Evolutionary conservation across 257 asterid genomes (phyloP).

Genomic region (Plectranthus barbatus): DNA sequence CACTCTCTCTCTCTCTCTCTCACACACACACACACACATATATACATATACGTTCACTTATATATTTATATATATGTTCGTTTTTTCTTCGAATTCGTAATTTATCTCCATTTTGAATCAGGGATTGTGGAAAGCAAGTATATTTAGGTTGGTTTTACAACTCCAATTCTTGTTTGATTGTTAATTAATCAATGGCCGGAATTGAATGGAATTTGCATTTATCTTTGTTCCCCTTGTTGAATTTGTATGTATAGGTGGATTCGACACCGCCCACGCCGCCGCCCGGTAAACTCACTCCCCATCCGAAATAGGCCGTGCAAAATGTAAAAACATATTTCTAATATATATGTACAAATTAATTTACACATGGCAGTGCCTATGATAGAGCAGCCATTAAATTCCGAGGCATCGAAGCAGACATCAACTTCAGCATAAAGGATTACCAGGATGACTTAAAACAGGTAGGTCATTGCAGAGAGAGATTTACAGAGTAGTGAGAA

Average conservation of each 20-base stretch:
- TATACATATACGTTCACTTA: no score
- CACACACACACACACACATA: not conserved
- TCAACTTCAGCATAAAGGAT: not conserved
- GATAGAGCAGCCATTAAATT: not conserved
- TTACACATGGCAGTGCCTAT: not conserved
- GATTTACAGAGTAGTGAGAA: not conserved
- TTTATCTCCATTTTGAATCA: conserved; percentile 18
- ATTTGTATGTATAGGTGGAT: not conserved
- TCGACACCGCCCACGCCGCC: not conserved
- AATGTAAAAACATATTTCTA: not conserved
- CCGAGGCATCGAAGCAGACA: not conserved
- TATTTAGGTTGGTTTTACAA: conserved; percentile 58
- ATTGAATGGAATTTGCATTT: not conserved
- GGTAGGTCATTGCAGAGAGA: conserved; percentile 9
- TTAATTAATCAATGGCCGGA: not conserved
- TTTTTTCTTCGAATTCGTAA: no score
- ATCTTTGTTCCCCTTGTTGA: not conserved
- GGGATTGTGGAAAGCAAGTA: conserved; percentile 99
- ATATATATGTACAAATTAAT: not conserved
- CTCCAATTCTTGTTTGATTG: not conserved
- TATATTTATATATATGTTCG: no score
- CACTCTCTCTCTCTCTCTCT: no score
- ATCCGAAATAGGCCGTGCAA: not conserved
- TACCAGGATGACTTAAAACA: not conserved
- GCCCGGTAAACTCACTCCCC: not conserved